A percentile compares a stretch with the other conserved stretches of the same genome.
phyloP scores from a whole-genome alignment of 2,329 filamentous ascomycete species.

The Colletotrichum tropicale region DNA sequence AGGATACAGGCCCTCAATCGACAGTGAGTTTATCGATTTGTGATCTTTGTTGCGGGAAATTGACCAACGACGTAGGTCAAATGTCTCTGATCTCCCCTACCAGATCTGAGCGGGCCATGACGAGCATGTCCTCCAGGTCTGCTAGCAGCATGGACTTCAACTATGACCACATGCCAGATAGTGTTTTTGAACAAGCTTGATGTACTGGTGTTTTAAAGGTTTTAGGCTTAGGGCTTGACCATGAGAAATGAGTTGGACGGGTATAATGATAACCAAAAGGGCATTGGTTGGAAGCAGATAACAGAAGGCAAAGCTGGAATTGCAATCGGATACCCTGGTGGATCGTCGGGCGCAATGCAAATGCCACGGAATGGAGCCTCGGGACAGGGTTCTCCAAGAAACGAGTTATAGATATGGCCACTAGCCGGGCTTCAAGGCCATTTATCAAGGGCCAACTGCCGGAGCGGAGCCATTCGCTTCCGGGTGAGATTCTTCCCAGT shows the following conservation, averaged over 20 bases:
- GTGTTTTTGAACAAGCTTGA: conserved; percentile 29
- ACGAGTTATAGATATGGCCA: not conserved
- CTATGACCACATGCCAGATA: conserved; percentile 42
- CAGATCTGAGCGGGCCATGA: not conserved
- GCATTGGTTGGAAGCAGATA: not conserved
- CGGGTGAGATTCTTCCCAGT: not conserved
- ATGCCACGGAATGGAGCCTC: not conserved
- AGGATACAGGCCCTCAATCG: conserved; percentile 9
- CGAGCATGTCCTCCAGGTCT: conserved; percentile 18
- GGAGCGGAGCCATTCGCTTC: not conserved
- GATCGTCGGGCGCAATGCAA: not conserved
- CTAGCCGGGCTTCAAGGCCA: not conserved
- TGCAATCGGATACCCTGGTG: conserved; percentile 6
- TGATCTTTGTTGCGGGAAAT: not conserved
- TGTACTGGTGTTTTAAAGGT: not conserved
- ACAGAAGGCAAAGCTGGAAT: not conserved
- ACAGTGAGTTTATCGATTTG: conserved; percentile 9
- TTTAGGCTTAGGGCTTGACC: not conserved
- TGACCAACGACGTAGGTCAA: not conserved
- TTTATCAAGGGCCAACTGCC: not conserved
- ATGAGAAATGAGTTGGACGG: not conserved
- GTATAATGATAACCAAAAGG: not conserved
- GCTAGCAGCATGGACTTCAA: conserved; percentile 29
- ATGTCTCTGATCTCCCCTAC: conserved; percentile 18
- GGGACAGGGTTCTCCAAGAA: not conserved